Conservation (phyloP, 805 yeast species). For the Ogataea paraovalis region DNA sequence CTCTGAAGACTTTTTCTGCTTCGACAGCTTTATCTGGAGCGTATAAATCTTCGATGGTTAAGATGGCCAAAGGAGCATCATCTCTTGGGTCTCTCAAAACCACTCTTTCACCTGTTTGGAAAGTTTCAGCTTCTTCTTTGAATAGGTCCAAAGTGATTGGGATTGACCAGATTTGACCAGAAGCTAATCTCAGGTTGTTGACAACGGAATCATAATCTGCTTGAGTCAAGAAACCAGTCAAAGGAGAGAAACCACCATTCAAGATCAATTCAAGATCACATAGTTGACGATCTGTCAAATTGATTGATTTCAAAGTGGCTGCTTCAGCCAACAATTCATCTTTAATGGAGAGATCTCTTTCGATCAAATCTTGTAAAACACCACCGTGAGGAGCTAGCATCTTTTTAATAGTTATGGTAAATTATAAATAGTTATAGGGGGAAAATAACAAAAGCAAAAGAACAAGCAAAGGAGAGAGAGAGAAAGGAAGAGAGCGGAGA, state of each 20-base stretch:
- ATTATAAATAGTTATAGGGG: no score
- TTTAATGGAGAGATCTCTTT: slow-evolving; percentile 69
- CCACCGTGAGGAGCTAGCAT: slow-evolving; percentile 95
- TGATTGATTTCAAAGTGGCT: slow-evolving; percentile 41
- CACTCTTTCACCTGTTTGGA: slow-evolving; percentile 56
- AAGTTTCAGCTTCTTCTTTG: slow-evolving; percentile 41
- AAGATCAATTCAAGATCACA: slow-evolving; percentile 91
- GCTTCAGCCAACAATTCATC: slow-evolving; percentile 56
- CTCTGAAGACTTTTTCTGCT: slow-evolving; percentile 86
- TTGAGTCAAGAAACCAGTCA: slow-evolving; percentile 62
- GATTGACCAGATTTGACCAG: slow-evolving; percentile 84
- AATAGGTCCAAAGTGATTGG: slow-evolving; percentile 87
- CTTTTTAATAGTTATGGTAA: slow-evolving; percentile 1
- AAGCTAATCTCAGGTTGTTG: slow-evolving; percentile 60
- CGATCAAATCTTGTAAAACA: slow-evolving; percentile 73
- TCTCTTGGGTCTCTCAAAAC: slow-evolving; percentile 80
- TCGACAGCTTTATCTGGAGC: slow-evolving; percentile 75
- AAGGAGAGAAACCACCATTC: slow-evolving; percentile 92
- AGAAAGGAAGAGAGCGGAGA: background rate
- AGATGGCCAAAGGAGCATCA: slow-evolving; percentile 71
- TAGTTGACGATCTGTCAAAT: slow-evolving; percentile 78
- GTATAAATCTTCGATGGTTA: slow-evolving; percentile 76
- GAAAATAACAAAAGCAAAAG: no score
- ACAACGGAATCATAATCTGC: slow-evolving; percentile 69
- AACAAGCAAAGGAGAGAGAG: background rate